Evolutionary conservation across 2,329 filamentous ascomycete genomes (phyloP).

Genomic region (Fusarium udum): DNA sequence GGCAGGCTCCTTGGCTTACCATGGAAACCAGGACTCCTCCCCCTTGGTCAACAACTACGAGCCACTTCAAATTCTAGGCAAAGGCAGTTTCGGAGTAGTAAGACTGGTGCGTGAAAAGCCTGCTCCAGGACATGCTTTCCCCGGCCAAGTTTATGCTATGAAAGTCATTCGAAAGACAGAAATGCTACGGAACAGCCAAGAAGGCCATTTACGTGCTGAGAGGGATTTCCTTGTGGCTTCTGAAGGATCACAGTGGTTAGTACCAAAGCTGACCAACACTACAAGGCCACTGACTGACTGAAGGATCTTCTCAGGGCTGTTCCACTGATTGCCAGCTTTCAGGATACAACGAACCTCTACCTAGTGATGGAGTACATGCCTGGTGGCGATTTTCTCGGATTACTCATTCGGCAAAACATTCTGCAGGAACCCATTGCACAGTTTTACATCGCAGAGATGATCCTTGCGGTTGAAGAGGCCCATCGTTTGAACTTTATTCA

Average conservation of each 20-base stretch:
- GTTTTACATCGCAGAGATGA: slow-evolving; percentile 96
- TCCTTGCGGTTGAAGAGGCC: slow-evolving; percentile 91
- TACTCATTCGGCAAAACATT: slow-evolving; percentile 85
- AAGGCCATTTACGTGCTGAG: slow-evolving; percentile 90
- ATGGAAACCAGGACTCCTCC: not conserved
- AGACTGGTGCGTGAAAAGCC: slow-evolving; percentile 78
- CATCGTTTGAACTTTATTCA: slow-evolving; percentile 92
- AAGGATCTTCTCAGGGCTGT: slow-evolving; percentile 72
- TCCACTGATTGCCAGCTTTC: slow-evolving; percentile 86
- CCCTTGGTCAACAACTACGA: slow-evolving; percentile 67
- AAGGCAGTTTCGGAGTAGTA: slow-evolving; percentile 95
- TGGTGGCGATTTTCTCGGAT: slow-evolving; percentile 89
- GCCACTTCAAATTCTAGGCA: slow-evolving; percentile 82
- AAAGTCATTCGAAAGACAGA: slow-evolving; percentile 95
- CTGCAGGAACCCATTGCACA: slow-evolving; percentile 80
- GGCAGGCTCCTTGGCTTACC: slow-evolving; percentile 57
- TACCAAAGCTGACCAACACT: not conserved
- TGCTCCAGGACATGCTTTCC: slow-evolving; percentile 40
- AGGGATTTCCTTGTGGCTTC: slow-evolving; percentile 90
- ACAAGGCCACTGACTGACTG: not conserved
- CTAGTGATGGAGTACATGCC: slow-evolving; percentile 99
- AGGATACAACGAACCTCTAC: slow-evolving; percentile 85
- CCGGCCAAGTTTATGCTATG: slow-evolving; percentile 83
- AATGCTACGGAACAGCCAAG: slow-evolving; percentile 91
- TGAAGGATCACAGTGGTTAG: slow-evolving; percentile 82